Base-by-base conservation (phyloP, 2,329 filamentous ascomycete species). In the Fusarium burgessii region DNA sequence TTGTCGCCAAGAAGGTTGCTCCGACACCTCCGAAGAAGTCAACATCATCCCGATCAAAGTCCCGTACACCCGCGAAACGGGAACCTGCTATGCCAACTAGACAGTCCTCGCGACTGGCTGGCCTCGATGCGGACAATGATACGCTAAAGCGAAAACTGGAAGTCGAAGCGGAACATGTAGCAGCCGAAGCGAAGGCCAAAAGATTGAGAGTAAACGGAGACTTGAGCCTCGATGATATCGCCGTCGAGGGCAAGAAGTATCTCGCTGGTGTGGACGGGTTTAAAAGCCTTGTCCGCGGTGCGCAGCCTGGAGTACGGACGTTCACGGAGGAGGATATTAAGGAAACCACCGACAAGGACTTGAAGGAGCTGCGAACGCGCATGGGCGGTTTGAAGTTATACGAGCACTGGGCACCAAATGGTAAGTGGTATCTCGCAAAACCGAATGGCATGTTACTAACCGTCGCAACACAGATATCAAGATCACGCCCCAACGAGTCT, bases 241-340 rank as follows among this genome's bases (percentile, higher is more conserved):
- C 92, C 9, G 91, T 97, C 3, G 92, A 92, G 38, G 94, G 95
- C 0, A 91, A 92, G 77, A 91, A 91, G 71, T 96, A 91, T 87
- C 88, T 92, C 49, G 86, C 85, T 29, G 90, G 88, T 14, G 84
- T 91, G 18, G 90, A 90, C 23, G 90, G 94, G 52, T 84, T 95
- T 23, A 84, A 83, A 50, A 80, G 80, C 4, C 82, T 91, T 3
- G 79, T 86, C 27, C 88, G 87, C 77, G 93, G 87, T 4, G 93
- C 94, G 1, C 90, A 92, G 71, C 94, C 94, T 0, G 93, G 95
- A 50, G 87, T 94, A 58, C 86, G 94, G 23, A 98, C 95, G 0
- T 98, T 98, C 77, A 91, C 89, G 1, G 90, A 92, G n/a, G 90
- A 95, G 2, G 93, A 97, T 79, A 87, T 96, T 7, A 90, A 91